Evolutionary conservation across 345 rosid species (phyloP).

Genomic region (Zanthoxylum bungeanum): DNA sequence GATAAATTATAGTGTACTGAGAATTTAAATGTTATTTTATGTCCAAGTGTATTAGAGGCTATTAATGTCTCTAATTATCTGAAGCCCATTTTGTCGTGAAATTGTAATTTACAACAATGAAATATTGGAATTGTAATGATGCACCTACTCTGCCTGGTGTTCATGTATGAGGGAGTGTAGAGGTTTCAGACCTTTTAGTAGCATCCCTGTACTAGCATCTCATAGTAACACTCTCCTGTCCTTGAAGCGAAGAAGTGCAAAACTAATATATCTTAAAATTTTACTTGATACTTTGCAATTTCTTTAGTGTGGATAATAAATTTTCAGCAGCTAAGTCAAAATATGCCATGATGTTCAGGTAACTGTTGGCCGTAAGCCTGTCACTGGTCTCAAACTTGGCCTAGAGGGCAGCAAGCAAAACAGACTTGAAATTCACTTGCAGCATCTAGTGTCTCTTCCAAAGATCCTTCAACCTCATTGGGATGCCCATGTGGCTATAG

Average conservation of each 20-base stretch:
- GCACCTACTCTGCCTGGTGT: background rate
- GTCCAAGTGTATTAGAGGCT: background rate
- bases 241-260: background rate
- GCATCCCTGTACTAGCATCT: background rate
- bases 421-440: slow-evolving; percentile 84
- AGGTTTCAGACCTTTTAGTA: background rate
- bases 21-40: background rate
- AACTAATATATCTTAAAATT: background rate
- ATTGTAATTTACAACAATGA: background rate
- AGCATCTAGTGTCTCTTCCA: slow-evolving; percentile 93
- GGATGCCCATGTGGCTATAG: slow-evolving; percentile 92
- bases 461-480: slow-evolving; percentile 94
- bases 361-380: slow-evolving; percentile 95
- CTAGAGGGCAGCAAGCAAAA: slow-evolving; percentile 87
- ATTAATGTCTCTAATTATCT: background rate
- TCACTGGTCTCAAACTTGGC: slow-evolving; percentile 83
- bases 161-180: background rate
- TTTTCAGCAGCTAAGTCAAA: slow-evolving; percentile 4
- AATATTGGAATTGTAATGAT: background rate
- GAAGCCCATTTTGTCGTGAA: background rate
- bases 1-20: background rate
- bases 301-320: background rate
- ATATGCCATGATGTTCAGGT: slow-evolving; percentile 46
- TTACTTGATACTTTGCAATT: background rate
- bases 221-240: background rate